Percentiles rank a stretch among this genome's conserved stretches.
Evolutionary conservation across 2,329 filamentous ascomycete genomes (phyloP).

Genomic region (Alternaria hordeiaustralica): DNA sequence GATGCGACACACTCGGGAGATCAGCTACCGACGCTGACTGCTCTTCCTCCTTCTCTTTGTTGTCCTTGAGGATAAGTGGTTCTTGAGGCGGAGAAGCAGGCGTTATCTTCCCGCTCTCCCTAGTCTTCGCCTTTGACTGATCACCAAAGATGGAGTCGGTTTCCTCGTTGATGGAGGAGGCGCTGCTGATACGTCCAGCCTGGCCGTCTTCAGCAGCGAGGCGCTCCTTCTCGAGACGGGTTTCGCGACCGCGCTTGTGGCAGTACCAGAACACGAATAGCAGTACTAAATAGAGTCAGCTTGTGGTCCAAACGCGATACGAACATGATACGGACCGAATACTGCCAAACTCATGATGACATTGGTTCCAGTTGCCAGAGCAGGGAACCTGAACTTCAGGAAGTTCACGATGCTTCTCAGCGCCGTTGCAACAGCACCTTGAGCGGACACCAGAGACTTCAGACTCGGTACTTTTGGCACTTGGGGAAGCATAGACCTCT

Average conservation of each 20-base stretch:
- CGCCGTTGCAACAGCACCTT: constrained; percentile 84
- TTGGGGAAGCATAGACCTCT: constrained; percentile 62
- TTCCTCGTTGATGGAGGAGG: constrained; percentile 39
- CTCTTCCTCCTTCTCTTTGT: constrained; percentile 27
- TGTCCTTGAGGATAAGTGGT: constrained; percentile 36
- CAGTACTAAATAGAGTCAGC: constrained; percentile 63
- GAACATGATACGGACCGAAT: constrained; percentile 72
- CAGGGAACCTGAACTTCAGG: constrained; percentile 85
- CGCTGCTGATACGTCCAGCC: constrained; percentile 35
- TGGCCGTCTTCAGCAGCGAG: constrained; percentile 44
- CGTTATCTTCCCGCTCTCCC: constrained; percentile 16
- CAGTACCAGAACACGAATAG: constrained; percentile 98
- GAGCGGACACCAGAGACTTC: constrained; percentile 81
- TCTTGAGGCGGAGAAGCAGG: constrained; percentile 26
- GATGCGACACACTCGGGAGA: constrained; percentile 45
- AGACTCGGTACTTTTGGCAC: constrained; percentile 75
- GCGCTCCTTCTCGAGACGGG: constrained; percentile 71
- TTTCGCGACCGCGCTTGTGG: constrained; percentile 90
- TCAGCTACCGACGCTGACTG: constrained; percentile 36
- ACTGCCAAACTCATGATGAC: constrained; percentile 88
- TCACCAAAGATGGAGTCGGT: constrained; percentile 38
- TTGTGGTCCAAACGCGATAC: background rate
- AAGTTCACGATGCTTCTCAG: constrained; percentile 90
- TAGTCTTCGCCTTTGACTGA: constrained; percentile 23
- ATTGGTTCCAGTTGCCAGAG: constrained; percentile 83